Base-by-base conservation (phyloP, 371 early-diverging fungal species). In the Mortierella sp. region DNA sequence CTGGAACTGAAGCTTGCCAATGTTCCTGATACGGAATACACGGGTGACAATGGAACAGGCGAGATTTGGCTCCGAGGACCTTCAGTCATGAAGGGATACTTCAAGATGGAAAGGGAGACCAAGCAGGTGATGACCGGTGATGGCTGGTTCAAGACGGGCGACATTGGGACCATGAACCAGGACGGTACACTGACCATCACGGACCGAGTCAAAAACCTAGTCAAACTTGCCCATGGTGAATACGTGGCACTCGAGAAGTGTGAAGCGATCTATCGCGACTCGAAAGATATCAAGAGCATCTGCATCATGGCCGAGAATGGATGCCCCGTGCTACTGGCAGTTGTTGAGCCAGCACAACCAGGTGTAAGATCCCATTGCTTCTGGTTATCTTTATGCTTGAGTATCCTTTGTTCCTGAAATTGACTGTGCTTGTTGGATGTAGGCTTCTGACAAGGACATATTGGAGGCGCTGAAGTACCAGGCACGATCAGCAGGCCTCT, bases 101-200 rank as follows among this genome's bases (percentile, higher is more conserved):
- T 83, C 78, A 94, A 96, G 73, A 90, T 93, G 54, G 86, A 87
- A 4, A 85, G 85, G 29, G 86, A 93, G 46, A 99, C 98, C 9
- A 82, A 82, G 54, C 92, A 95, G 63, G 84, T 93, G 1, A 81
- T 98, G 59, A 91, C 90, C 0, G 73, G 81, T 2, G 96, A 97
- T 51, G 95, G 96, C 0, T 99, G 96, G 97, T 86, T 99, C 70
- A 91, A 92, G 78, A 99, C 99, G 0, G 99, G 99, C 1, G 99
- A 99, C 77, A 92, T 99, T 78, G 98, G 93, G 13, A 82, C 80
- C 27, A 80, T 97, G 52, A 90, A 94, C 52, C 73, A 83, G 27
- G 83, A 90, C 55, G 98, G 96, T 3, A 88, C 82, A 6, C 63
- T 67, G 45, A 74, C 58, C 49, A 85, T 79, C 71, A 94, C 92